phyloP scores from a whole-genome alignment of 2,329 filamentous ascomycete species.

The Ascochyta rabiei region DNA sequence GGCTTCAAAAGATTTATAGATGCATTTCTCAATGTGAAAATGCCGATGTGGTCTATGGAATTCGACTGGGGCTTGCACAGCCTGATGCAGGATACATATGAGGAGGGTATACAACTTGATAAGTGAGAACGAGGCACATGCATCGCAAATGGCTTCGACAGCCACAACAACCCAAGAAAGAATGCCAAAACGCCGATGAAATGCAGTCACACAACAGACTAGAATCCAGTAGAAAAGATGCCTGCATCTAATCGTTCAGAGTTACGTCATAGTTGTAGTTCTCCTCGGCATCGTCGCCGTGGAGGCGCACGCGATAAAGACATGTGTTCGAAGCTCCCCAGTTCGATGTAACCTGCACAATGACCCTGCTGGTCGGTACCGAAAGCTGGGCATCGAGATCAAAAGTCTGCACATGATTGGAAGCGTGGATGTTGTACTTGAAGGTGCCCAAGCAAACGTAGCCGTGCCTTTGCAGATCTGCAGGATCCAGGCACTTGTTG shows the following conservation, averaged over 20 bases:
- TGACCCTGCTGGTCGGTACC: constrained; percentile 39
- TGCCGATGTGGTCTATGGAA: not conserved
- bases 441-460: constrained; percentile 52
- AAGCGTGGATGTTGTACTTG: constrained; percentile 49
- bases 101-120: constrained; percentile 13
- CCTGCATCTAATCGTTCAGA: constrained; percentile 24
- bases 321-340: constrained; percentile 55
- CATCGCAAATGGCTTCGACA: not conserved
- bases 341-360: constrained; percentile 51
- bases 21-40: not conserved
- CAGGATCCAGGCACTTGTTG: constrained; percentile 20
- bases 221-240: not conserved
- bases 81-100: not conserved
- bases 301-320: constrained; percentile 54
- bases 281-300: constrained; percentile 42
- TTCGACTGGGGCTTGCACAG: not conserved
- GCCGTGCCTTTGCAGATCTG: constrained; percentile 14
- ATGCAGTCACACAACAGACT: not conserved
- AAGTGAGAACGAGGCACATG: not conserved
- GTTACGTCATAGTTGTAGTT: constrained; percentile 26
- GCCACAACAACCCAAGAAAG: not conserved
- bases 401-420: constrained; percentile 52
- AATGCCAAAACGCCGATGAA: not conserved
- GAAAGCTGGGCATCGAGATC: constrained; percentile 41
- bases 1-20: not conserved